Conservation (phyloP, 164 flowering plant genomes). For the Stephania yunnanensis region DNA sequence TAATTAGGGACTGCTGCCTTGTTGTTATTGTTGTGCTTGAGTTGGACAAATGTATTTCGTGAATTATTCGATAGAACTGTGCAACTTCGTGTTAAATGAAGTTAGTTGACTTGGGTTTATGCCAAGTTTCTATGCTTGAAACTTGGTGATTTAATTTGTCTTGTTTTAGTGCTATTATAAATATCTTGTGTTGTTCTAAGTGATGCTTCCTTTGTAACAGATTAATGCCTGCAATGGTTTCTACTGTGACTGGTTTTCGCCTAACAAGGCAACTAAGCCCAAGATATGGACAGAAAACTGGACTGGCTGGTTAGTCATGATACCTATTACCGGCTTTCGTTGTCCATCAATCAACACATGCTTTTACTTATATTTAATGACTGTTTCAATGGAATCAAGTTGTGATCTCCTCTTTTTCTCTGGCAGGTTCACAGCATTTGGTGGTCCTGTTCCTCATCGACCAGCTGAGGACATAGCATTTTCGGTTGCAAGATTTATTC, state of each 20-base stretch:
- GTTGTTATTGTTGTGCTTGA: not conserved
- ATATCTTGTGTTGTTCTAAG: not conserved
- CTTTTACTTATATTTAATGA: not conserved
- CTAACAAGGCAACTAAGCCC: conserved; percentile 88
- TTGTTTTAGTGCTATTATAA: not conserved
- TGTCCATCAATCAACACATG: not conserved
- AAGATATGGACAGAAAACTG: conserved; percentile 99
- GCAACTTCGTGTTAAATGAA: not conserved
- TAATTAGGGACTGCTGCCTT: too few species aligned
- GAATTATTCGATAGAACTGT: too few species aligned
- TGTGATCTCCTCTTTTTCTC: not conserved
- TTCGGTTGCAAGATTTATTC: conserved; percentile 89
- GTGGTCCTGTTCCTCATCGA: conserved; percentile 82
- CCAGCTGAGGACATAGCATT: conserved; percentile 96
- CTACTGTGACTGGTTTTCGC: conserved; percentile 93
- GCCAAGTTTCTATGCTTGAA: not conserved
- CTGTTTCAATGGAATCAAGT: not conserved
- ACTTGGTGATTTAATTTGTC: too few species aligned
- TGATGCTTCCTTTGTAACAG: conserved; percentile 28
- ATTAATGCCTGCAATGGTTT: conserved; percentile 97
- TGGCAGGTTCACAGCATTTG: conserved; percentile 86
- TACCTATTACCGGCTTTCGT: not conserved
- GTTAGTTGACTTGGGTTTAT: not conserved
- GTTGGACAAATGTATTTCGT: not conserved
- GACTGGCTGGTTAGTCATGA: conserved; percentile 80